Conservation (phyloP, 1,284 basidiomycete genomes). For the Moesziomyces antarcticus region DNA sequence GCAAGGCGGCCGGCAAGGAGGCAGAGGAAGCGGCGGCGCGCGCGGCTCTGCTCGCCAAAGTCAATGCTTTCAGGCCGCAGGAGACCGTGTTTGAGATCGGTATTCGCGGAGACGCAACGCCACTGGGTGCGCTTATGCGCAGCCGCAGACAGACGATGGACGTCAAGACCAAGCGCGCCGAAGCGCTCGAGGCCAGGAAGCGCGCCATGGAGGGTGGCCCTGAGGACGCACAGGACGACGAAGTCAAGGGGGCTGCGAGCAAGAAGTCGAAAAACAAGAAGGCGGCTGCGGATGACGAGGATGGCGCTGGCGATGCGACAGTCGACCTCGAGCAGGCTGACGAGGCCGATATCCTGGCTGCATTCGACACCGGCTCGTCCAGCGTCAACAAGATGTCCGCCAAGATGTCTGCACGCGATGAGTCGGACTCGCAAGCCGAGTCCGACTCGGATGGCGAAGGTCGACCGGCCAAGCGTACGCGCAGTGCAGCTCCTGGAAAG, state of each 20-base stretch:
- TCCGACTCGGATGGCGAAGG: conserved; percentile 69
- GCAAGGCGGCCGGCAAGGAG: conserved; percentile 21
- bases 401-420: neutral
- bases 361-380: conserved; percentile 38
- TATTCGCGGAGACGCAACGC: conserved; percentile 74
- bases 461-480: conserved; percentile 37
- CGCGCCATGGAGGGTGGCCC: conserved; percentile 56
- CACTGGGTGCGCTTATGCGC: conserved; percentile 78
- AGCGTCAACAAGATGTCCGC: conserved; percentile 3
- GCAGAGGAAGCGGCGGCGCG: conserved; percentile 73
- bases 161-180: conserved; percentile 71
- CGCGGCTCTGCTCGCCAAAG: conserved; percentile 77
- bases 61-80: conserved; percentile 83
- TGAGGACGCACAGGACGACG: conserved; percentile 15
- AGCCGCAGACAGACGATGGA: conserved; percentile 82
- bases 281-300: conserved; percentile 63
- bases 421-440: conserved; percentile 60
- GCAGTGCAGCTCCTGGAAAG: conserved; percentile 10
- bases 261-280: conserved; percentile 48
- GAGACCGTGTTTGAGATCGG: conserved; percentile 96
- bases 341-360: conserved; percentile 45
- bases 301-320: conserved; percentile 66
- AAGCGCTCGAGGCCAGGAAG: conserved; percentile 48
- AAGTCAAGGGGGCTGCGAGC: conserved; percentile 1
- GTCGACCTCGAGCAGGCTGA: conserved; percentile 74